Evolutionary conservation across 78 protist species (phyloP).

Genomic region (Capsaspora owczarzaki): DNA sequence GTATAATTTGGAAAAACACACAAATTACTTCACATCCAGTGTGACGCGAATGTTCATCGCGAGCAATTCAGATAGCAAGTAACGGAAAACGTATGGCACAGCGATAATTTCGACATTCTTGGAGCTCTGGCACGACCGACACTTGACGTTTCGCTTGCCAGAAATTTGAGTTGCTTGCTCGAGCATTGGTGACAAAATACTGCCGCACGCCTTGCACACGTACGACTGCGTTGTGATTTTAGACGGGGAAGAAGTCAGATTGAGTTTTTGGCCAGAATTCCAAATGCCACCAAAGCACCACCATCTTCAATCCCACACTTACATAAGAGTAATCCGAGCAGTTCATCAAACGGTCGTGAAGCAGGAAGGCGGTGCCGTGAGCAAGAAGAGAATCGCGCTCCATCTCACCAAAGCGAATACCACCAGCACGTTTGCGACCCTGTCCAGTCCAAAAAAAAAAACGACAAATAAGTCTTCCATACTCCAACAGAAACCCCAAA

Average conservation of each 20-base stretch:
- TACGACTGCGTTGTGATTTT: neutral
- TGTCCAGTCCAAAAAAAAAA: neutral
- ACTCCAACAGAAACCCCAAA: no score
- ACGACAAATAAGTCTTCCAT: neutral
- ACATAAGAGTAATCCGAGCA: constrained; percentile 61
- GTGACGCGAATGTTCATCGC: constrained; percentile 65
- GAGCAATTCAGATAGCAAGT: constrained; percentile 77
- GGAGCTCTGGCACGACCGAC: constrained; percentile 21
- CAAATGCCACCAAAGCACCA: no score
- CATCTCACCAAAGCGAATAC: constrained; percentile 99
- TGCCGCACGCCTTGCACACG: constrained; percentile 70
- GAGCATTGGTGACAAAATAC: constrained; percentile 33
- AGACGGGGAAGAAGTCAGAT: no score
- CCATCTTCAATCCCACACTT: neutral
- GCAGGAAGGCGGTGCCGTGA: constrained; percentile 85
- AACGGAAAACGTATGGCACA: constrained; percentile 83
- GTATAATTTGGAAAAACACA: no score
- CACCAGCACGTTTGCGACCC: constrained; percentile 76
- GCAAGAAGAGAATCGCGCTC: constrained; percentile 96
- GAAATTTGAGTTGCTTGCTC: neutral
- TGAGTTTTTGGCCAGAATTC: no score
- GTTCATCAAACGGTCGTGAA: constrained; percentile 87
- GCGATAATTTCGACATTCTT: constrained; percentile 12
- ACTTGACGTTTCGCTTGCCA: neutral
- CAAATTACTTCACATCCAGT: no score